Conservation (phyloP, 176 grass and related monocot genomes). For the Eleusine indica region DNA sequence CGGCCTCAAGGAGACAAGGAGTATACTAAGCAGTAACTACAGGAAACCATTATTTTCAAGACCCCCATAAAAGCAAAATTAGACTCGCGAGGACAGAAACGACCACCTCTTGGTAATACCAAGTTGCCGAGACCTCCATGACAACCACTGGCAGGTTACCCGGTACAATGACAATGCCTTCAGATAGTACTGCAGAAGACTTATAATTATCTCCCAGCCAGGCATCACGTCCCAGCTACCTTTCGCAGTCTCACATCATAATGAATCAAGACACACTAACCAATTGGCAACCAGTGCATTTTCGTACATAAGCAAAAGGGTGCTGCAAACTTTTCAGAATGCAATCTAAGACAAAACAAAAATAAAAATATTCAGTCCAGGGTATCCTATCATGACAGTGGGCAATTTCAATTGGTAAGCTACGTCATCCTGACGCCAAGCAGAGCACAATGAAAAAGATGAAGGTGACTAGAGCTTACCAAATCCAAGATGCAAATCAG, state of each 20-base stretch:
- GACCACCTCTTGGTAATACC: no score
- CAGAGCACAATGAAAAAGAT: slow-evolving; percentile 14
- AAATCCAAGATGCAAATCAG: slow-evolving; percentile 7
- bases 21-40: no score
- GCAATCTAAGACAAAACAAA: background rate
- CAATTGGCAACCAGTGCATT: background rate
- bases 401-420: background rate
- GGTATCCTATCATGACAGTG: slow-evolving; percentile 6
- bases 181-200: no score
- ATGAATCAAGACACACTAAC: no score
- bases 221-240: background rate
- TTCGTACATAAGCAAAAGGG: background rate
- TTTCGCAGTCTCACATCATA: background rate
- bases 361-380: background rate
- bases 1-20: no score
- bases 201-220: background rate
- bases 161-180: no score
- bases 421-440: slow-evolving; percentile 10
- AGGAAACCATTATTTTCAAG: no score
- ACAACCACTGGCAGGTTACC: no score
- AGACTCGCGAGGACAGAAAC: no score
- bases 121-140: no score
- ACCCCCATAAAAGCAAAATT: no score
- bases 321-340: background rate
- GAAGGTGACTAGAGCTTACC: slow-evolving; percentile 27